These are phyloP conservation scores for Beauveria rudraprayagi DNA, from an alignment of 2,329 filamentous ascomycete species.

Conservation along the genomic window DNA sequence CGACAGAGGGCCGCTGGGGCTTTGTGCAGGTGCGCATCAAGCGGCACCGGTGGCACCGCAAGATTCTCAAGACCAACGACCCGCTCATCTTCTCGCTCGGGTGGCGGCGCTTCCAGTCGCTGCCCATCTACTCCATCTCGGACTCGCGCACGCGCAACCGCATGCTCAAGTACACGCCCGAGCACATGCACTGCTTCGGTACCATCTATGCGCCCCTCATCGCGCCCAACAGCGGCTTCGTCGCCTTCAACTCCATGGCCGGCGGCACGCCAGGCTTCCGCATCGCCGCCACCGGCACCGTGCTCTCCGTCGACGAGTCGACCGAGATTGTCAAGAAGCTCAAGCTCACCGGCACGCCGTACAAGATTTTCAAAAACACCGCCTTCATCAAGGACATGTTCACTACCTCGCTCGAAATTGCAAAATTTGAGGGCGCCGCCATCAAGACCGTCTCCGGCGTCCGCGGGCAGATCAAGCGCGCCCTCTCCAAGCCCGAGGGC, in stretches of 20 bases:
- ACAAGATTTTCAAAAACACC: constrained; percentile 99
- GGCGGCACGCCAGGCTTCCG: constrained; percentile 82
- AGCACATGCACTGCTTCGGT: constrained; percentile 98
- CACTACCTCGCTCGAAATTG: constrained; percentile 82
- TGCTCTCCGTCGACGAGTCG: constrained; percentile 88
- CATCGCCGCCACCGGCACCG: constrained; percentile 87
- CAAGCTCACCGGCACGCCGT: constrained; percentile 85
- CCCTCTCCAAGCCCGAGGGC: constrained; percentile 85
- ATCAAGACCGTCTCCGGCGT: constrained; percentile 96
- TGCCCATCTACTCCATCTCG: constrained; percentile 90
- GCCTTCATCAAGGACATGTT: constrained; percentile 99
- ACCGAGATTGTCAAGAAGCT: constrained; percentile 99
- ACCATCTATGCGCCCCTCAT: constrained; percentile 94
- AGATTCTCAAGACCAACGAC: constrained; percentile 96
- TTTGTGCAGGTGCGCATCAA: constrained; percentile 96
- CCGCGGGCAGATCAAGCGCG: constrained; percentile 93
- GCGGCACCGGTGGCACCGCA: constrained; percentile 97
- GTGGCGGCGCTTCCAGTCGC: constrained; percentile 88
- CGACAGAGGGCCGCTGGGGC: constrained; percentile 92
- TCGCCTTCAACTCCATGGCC: constrained; percentile 83
- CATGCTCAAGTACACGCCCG: constrained; percentile 98
- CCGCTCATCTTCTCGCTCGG: constrained; percentile 94
- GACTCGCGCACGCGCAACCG: constrained; percentile 89
- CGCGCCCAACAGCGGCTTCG: constrained; percentile 92
- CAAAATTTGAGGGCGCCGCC: constrained; percentile 93